These are phyloP conservation scores for Kwoniella pini DNA, from an alignment of 768 basidiomycete species.

Conservation along the genomic window DNA sequence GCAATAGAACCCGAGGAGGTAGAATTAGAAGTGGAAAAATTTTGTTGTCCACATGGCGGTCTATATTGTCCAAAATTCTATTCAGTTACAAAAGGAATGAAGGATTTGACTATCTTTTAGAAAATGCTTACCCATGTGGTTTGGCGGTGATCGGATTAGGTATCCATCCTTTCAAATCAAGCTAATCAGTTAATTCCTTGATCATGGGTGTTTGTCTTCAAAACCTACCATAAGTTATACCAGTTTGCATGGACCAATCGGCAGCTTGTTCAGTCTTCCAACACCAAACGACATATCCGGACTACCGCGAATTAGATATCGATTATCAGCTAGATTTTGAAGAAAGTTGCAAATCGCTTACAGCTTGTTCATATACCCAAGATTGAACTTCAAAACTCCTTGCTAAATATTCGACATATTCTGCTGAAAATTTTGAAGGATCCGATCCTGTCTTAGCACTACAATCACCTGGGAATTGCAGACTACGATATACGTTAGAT, in stretches of 20 bases:
- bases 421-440: constrained; percentile 61
- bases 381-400: constrained; percentile 82
- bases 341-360: constrained; percentile 54
- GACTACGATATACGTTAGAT: constrained; percentile 58
- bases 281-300: constrained; percentile 36
- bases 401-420: constrained; percentile 59
- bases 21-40: constrained; percentile 1
- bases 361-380: constrained; percentile 67
- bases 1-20: background rate
- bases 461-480: constrained; percentile 72
- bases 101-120: no score
- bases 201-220: background rate
- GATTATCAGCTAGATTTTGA: background rate
- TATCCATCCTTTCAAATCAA: constrained; percentile 37
- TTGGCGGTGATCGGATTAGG: constrained; percentile 47
- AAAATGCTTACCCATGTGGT: constrained; percentile 48
- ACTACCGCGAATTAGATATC: background rate
- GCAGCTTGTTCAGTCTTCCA: constrained; percentile 54
- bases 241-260: constrained; percentile 49
- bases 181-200: background rate
- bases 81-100: no score
- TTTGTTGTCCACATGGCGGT: constrained; percentile 12
- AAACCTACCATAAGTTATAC: constrained; percentile 46
- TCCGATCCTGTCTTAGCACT: constrained; percentile 66
- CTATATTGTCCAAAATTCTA: no score